These are phyloP conservation scores for Brettanomyces nanus DNA, from an alignment of 805 yeast species.

Conservation along the genomic window DNA sequence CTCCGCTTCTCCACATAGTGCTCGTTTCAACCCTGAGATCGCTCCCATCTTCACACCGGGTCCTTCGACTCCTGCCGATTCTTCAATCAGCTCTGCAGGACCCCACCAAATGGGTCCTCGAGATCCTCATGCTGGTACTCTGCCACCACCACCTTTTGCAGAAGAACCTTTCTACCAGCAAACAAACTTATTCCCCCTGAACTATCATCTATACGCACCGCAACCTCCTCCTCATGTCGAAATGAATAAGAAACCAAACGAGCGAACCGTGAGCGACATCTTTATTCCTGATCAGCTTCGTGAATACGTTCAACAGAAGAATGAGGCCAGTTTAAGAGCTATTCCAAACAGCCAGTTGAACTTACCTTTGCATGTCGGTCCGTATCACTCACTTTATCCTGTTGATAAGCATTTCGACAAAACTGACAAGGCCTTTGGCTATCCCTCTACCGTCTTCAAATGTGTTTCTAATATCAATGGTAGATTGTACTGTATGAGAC, in stretches of 20 bases:
- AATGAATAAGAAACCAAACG: slow-evolving; percentile 56
- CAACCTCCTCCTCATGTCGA: slow-evolving; percentile 69
- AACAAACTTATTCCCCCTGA: slow-evolving; percentile 43
- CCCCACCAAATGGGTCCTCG: neutral
- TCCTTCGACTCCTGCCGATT: neutral
- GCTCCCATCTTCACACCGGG: slow-evolving; percentile 25
- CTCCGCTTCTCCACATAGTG: neutral
- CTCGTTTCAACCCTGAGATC: slow-evolving; percentile 22
- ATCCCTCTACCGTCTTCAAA: slow-evolving; percentile 61
- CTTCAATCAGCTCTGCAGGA: neutral
- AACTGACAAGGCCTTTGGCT: slow-evolving; percentile 38
- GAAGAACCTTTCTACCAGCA: slow-evolving; percentile 26
- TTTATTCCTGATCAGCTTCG: slow-evolving; percentile 70
- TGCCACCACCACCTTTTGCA: slow-evolving; percentile 1
- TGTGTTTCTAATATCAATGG: slow-evolving; percentile 78
- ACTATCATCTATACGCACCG: slow-evolving; percentile 87
- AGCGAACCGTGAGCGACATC: slow-evolving; percentile 58
- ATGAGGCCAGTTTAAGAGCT: slow-evolving; percentile 68
- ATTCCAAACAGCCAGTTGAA: slow-evolving; percentile 41
- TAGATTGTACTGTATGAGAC: slow-evolving; percentile 62
- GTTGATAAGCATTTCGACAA: slow-evolving; percentile 46
- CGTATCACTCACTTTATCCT: slow-evolving; percentile 80
- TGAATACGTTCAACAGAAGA: slow-evolving; percentile 60
- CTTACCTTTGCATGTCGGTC: slow-evolving; percentile 71
- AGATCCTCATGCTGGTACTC: neutral